Evolutionary conservation across 2,329 filamentous ascomycete genomes (phyloP), one percentile per base, ranked within the genome.

Genomic region (Paecilomyces variotii): DNA sequence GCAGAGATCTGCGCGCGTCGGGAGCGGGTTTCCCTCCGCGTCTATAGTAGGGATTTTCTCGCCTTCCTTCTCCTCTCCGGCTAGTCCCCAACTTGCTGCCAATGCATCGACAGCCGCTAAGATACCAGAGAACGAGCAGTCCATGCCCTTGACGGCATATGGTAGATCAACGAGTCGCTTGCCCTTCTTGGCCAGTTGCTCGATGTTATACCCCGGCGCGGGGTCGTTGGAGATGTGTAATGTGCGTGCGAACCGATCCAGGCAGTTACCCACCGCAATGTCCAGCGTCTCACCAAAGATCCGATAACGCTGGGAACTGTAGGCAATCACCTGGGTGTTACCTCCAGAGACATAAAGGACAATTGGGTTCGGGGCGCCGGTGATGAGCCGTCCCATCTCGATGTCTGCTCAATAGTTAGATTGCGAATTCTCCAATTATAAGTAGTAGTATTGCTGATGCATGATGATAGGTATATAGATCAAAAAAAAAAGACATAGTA

Each of bases 251-350:
- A 99, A 97, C 34, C 94, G 86, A 75, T 99, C 94, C 53, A 99
- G 85, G 72, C 94, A 97, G 77, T 99, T 99, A 3, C 94, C 94
- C 10, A 99, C 93, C 12, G 94, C 94, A 64, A 97, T 97, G 72
- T 99, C 94, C 56, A 99, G 86, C 1, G 94, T 92, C 78, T 99
- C 94, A 62, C 94, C 94, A 73, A 99, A 99, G 72, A 99, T 99
- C 59, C 94, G 88, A 78, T 99, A 99, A 59, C 93, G 84, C 72
- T 92, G 90, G 63, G 93, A 89, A 35, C 91, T 91, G 77, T 97
- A 99, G 53, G 94, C 94, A 65, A 97, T 97, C 27, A 97, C 93
- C 78, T 99, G 93, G 12, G 93, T 96, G 79, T 99, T 99, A 59
- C 94, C 94, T 61, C 94, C 94, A 25, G 86, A 91, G 49, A 97